Evolutionary conservation across 768 basidiomycete genomes (phyloP).

Genomic region (Udeniomyces megalosporus): DNA sequence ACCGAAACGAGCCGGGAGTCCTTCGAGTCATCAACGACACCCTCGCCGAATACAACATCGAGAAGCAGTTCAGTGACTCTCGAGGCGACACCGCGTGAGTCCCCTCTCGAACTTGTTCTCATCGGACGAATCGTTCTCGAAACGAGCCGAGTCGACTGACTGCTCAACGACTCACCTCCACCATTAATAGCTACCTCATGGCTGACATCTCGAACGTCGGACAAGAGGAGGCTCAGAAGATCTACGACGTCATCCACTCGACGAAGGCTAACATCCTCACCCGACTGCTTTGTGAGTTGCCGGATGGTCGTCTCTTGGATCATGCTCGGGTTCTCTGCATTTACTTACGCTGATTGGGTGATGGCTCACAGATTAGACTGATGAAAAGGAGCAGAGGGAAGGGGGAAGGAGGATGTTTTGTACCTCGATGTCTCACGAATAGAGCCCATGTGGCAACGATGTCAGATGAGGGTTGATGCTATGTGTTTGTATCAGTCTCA

Average conservation of each 20-base stretch:
- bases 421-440: too few relatives aligned
- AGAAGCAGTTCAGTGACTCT: slow-evolving; percentile 92
- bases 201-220: slow-evolving; percentile 90
- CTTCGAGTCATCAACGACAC: slow-evolving; percentile 84
- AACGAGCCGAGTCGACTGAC: too few relatives aligned
- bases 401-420: too few relatives aligned
- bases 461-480: too few relatives aligned
- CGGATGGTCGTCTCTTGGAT: neutral
- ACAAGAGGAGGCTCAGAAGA: slow-evolving; percentile 53
- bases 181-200: slow-evolving; percentile 87
- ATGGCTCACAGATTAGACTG: too few relatives aligned
- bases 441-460: too few relatives aligned
- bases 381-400: too few relatives aligned
- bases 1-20: slow-evolving; percentile 73
- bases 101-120: neutral
- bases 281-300: slow-evolving; percentile 43
- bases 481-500: too few relatives aligned
- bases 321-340: neutral
- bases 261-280: slow-evolving; percentile 82
- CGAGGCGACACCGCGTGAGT: slow-evolving; percentile 26
- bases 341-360: too few relatives aligned
- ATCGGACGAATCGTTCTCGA: too few relatives aligned
- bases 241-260: slow-evolving; percentile 59
- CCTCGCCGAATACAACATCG: slow-evolving; percentile 87
- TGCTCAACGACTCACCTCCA: too few relatives aligned